phyloP scores from a whole-genome alignment of 2,329 filamentous ascomycete species.

The Sclerotinia spermophila region DNA sequence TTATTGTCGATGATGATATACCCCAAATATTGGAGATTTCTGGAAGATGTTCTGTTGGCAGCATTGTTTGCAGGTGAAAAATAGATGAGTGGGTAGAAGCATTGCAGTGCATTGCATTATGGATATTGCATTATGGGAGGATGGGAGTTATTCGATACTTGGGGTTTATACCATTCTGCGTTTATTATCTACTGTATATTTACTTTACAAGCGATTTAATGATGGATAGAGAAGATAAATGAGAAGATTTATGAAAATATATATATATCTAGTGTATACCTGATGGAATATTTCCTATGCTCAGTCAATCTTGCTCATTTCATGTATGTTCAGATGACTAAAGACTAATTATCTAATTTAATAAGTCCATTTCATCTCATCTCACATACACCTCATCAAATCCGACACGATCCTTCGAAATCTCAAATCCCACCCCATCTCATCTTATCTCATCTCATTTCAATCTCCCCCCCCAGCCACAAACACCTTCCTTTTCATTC shows the following conservation, averaged over 20 bases:
- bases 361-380: no score
- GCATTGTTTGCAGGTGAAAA: neutral
- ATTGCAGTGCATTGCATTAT: neutral
- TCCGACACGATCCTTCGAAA: neutral
- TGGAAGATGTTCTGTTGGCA: neutral
- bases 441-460: neutral
- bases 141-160: neutral
- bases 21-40: neutral
- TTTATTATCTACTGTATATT: neutral
- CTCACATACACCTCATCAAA: neutral
- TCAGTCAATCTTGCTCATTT: neutral
- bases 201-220: slow-evolving; percentile 1
- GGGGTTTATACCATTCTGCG: neutral
- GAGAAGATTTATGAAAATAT: neutral
- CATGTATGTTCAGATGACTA: neutral
- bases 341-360: no score
- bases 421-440: neutral
- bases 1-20: slow-evolving; percentile 1
- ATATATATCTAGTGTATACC: neutral
- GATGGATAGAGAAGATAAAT: neutral
- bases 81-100: neutral
- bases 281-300: neutral
- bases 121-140: neutral
- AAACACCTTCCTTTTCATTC: neutral
- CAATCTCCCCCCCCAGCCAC: neutral